Evolutionary conservation across 2,329 filamentous ascomycete genomes (phyloP), one percentile per base, ranked within the genome.

Genomic region (Alternaria sp.): DNA sequence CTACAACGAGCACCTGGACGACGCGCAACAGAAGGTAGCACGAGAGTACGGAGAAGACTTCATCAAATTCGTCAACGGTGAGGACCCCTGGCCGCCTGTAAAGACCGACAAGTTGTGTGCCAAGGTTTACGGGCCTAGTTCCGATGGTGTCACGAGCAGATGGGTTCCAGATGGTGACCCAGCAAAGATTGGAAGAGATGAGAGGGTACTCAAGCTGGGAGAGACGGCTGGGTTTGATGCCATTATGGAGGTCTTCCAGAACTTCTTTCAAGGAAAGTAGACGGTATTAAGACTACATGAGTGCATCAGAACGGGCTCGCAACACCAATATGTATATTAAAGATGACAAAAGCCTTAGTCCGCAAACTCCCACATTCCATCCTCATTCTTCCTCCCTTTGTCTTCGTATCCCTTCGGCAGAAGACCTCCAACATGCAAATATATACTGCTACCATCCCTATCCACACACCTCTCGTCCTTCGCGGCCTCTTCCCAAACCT

Each of bases 31-130:
- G 43, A 65, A 65, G 6, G 67, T 75, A 12, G 75, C 75, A 14
- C 60, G 62, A 18, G 62, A 66, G 10, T 76, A 72, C 53, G 76
- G 61, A 8, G 68, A 72, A 47, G 74, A 79, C 43, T 76, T 79
- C 55, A 75, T 79, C 47, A 66, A 71, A 37, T 79, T 77, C 54
- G 72, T 78, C 12, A 75, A 73, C 49, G 78, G 78, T 0, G 57
- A 71, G 4, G 73, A 77, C 41, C 75, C 75, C 2, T 78, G 75
- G 75, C 71, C 71, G n/a, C 70, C 75, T 3, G 75, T 77, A 3
- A 55, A 73, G 43, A 63, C 54, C 7, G 71, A 63, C 0, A 61
- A 71, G 26, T 23, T 73, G 18, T 63, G 72, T 10, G 75, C 72
- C 6, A 63, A 73, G 50, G 74, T 78, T 2, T 78, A 77, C 53